phyloP scores from a whole-genome alignment of 2,329 filamentous ascomycete genomes.

The Epichloe elymi region DNA sequence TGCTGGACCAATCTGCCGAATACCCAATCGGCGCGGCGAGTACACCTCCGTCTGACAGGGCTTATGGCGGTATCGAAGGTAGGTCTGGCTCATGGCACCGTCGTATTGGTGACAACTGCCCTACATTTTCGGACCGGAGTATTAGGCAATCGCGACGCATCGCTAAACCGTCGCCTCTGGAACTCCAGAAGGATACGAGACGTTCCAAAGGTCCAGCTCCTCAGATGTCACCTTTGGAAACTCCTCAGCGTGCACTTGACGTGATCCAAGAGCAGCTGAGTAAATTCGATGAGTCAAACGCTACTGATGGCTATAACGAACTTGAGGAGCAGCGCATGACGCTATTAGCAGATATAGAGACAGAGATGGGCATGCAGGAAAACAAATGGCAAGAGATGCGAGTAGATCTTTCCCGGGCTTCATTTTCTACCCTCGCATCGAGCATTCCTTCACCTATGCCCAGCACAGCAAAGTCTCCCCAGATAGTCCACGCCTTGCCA shows the following conservation, averaged over 20 bases:
- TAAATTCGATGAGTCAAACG: conserved; percentile 30
- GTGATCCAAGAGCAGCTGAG: conserved; percentile 39
- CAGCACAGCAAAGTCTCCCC: not conserved
- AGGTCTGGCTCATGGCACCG: conserved; percentile 32
- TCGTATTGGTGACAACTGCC: conserved; percentile 44
- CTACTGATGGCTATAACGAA: conserved; percentile 18
- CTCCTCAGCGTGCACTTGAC: conserved; percentile 34
- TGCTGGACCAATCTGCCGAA: conserved; percentile 25
- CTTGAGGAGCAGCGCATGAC: conserved; percentile 30
- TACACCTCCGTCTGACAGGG: conserved; percentile 4
- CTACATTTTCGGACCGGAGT: conserved; percentile 43
- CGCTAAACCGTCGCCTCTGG: conserved; percentile 42
- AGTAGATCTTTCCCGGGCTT: conserved; percentile 36
- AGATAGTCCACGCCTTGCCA: not conserved
- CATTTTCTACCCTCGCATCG: conserved; percentile 32
- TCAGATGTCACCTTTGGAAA: conserved; percentile 40
- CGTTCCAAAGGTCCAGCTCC: conserved; percentile 31
- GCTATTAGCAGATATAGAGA: conserved; percentile 45
- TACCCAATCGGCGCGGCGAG: conserved; percentile 2
- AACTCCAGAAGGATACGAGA: conserved; percentile 30
- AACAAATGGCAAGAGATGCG: conserved; percentile 47
- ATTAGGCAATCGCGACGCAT: conserved; percentile 34
- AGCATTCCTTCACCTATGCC: conserved; percentile 8
- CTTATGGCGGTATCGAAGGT: conserved; percentile 7
- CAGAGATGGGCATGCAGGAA: conserved; percentile 48